Conservation (phyloP, 1,284 basidiomycete genomes). For the Rhodotorula sp. region DNA sequence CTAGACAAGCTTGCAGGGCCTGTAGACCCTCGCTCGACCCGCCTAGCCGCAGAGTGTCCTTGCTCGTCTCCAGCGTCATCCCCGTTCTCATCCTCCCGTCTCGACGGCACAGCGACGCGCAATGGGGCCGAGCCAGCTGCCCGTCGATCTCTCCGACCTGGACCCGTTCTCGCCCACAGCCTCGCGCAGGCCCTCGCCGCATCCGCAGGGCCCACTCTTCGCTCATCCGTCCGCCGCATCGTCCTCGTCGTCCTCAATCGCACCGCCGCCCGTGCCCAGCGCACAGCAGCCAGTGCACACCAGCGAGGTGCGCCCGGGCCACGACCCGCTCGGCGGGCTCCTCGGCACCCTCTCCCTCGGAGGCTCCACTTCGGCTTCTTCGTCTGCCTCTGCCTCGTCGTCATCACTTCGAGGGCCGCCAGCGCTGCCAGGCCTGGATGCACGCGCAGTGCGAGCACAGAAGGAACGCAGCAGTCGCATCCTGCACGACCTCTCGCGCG, state of each 20-base stretch:
- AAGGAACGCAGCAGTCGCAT: conserved; percentile 7
- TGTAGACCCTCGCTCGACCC: too few species aligned
- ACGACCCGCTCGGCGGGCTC: conserved; percentile 16
- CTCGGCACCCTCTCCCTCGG: not conserved
- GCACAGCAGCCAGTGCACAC: not conserved
- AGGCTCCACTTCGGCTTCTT: not conserved
- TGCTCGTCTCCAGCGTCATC: not conserved
- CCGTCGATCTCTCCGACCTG: conserved; percentile 28
- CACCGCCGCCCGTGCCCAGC: not conserved
- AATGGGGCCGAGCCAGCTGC: not conserved
- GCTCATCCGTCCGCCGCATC: not conserved
- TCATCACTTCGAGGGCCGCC: too few species aligned
- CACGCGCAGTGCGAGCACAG: conserved; percentile 5
- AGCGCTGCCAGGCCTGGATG: too few species aligned
- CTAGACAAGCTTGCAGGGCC: too few species aligned
- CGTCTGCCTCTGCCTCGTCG: not conserved
- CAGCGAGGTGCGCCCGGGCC: too few species aligned
- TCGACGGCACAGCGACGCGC: too few species aligned
- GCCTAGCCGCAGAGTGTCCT: too few species aligned
- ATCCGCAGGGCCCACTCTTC: conserved; percentile 7
- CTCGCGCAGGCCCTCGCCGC: not conserved
- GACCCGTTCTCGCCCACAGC: conserved; percentile 17
- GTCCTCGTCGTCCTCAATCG: not conserved
- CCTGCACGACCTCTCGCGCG: conserved; percentile 20
- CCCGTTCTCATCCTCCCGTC: not conserved